Evolutionary conservation across 2,329 filamentous ascomycete genomes (phyloP), one percentile per base, ranked within the genome.

Genomic region (Cytospora chrysosperma): DNA sequence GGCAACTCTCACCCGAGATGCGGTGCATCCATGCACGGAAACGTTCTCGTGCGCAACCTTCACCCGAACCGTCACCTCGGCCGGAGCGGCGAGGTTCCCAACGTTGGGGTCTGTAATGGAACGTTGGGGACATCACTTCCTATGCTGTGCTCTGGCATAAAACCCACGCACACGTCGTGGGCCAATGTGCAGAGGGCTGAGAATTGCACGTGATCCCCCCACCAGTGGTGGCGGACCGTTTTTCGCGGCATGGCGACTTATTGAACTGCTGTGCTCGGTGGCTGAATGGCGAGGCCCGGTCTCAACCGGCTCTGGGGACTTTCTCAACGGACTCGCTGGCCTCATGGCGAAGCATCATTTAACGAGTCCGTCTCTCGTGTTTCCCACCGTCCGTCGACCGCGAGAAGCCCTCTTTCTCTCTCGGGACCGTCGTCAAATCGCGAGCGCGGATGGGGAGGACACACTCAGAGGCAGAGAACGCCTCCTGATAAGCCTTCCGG

Each of bases 1-100:
- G 43, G 43, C 43, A 24, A 24, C 43, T 37, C 59, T 55, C 59
- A 53, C 59, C 59, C 59, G 59, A 50, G 40, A 61, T 61, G 59
- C 50, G 58, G 58, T 60, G 58, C 47, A 54, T n/a, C 27, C 51
- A 24, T 61, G 59, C 58, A 61, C 37, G 13, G 12, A 24, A 13
- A 21, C 21, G 49, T 55, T 61, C 24, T 61, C 51, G 59, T 55
- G 51, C 32, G 34, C 58, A 49, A 61, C 27, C 43, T 13, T 47
- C 43, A 21, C 9, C n/a, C 43, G 17, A 24, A 24, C 7, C 40
- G 8, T 47, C n/a, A 12, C 4, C 43, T 21, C 43, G 21, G n/a
- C 43, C 21, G 43, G 43, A 47, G 43, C 43, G 43, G 43, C 21
- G n/a, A 47, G 43, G n/a, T 24, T 24, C 43, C 19, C 6, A 47